Conservation (phyloP, 2,329 filamentous ascomycete genomes). For the Cordyceps cicadae region DNA sequence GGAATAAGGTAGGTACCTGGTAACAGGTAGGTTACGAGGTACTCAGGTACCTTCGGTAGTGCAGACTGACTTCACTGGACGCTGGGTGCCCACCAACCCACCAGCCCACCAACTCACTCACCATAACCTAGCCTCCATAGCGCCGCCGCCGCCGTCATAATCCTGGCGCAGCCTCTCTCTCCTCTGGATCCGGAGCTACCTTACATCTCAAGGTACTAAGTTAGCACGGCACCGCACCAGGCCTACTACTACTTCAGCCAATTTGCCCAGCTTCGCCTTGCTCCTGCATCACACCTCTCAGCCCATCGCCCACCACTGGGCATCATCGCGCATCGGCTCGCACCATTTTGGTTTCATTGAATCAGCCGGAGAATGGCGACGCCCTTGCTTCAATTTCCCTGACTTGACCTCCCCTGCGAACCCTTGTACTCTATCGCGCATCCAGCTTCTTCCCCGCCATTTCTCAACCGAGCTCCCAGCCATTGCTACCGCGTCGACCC, state of each 20-base stretch:
- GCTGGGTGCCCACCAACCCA: no score
- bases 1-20: no score
- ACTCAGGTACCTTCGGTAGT: no score
- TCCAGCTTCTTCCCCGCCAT: slow-evolving; percentile 11
- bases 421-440: not conserved
- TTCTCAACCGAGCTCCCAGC: slow-evolving; percentile 5
- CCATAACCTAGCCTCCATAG: no score
- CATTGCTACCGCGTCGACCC: not conserved
- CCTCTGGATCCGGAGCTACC: slow-evolving; percentile 5
- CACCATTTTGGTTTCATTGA: not conserved
- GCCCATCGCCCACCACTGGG: not conserved
- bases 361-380: slow-evolving; percentile 10
- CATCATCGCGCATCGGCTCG: not conserved
- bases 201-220: no score
- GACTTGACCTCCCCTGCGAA: not conserved
- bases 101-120: no score
- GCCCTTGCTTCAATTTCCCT: not conserved
- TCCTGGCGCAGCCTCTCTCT: no score
- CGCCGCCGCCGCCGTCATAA: not conserved
- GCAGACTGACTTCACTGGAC: no score
- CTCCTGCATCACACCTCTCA: not conserved
- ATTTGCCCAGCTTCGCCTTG: not conserved
- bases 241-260: no score
- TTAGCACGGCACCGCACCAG: no score
- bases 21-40: no score